These are phyloP conservation scores for Colletotrichum sp. DNA, from an alignment of 2,329 filamentous ascomycete genomes.

Conservation along the genomic window DNA sequence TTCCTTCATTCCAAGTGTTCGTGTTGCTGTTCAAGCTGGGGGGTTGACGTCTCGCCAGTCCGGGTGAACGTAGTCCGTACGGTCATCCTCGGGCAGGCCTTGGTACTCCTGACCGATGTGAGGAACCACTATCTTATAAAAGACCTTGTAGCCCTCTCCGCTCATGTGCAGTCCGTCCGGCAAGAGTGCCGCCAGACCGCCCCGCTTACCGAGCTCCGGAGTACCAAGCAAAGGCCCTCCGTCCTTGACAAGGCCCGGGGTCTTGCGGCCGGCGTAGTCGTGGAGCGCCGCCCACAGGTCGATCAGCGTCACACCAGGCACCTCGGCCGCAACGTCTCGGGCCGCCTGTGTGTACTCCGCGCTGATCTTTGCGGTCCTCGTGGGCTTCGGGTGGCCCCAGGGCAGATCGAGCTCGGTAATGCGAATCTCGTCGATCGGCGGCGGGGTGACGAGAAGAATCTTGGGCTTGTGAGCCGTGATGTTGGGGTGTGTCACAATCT, in stretches of 20 bases:
- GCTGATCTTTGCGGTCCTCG: slow-evolving; percentile 52
- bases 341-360: slow-evolving; percentile 64
- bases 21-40: not conserved
- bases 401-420: slow-evolving; percentile 52
- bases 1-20: not conserved
- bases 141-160: slow-evolving; percentile 56
- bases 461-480: slow-evolving; percentile 73
- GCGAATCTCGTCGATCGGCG: slow-evolving; percentile 81
- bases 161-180: slow-evolving; percentile 64
- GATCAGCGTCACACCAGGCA: slow-evolving; percentile 71
- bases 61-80: slow-evolving; percentile 48
- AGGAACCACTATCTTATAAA: slow-evolving; percentile 53
- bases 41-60: slow-evolving; percentile 45
- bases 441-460: slow-evolving; percentile 81
- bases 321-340: slow-evolving; percentile 70
- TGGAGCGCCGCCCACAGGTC: slow-evolving; percentile 85
- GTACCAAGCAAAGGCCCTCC: slow-evolving; percentile 54
- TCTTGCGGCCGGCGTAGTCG: slow-evolving; percentile 66
- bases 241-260: slow-evolving; percentile 56
- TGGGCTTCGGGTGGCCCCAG: slow-evolving; percentile 44
- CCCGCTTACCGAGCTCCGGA: slow-evolving; percentile 52
- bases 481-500: slow-evolving; percentile 74
- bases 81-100: slow-evolving; percentile 37
- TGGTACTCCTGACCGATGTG: slow-evolving; percentile 52
- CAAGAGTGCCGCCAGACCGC: slow-evolving; percentile 56